A percentile compares a stretch with the other conserved stretches of the same genome.
phyloP scores from a whole-genome alignment of 805 yeast genomes.

The Yarrowia sp. region DNA sequence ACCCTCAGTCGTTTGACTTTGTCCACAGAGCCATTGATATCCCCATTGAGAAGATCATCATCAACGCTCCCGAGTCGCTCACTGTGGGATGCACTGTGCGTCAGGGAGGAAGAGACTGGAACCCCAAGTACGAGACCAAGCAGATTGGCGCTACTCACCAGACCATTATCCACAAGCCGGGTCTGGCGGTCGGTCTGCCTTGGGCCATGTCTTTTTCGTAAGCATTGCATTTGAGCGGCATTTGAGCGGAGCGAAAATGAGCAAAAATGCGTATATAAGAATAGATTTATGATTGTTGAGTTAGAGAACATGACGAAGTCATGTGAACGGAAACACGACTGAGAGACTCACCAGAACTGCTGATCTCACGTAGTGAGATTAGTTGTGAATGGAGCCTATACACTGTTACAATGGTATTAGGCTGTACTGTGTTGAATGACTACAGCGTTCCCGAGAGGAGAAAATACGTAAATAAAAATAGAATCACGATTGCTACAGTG shows the following conservation, averaged over 20 bases:
- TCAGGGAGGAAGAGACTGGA: conserved; percentile 25
- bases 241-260: background rate
- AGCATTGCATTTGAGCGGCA: too few relatives aligned
- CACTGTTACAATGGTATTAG: too few relatives aligned
- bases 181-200: conserved; percentile 19
- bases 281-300: background rate
- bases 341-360: too few relatives aligned
- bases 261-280: background rate
- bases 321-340: too few relatives aligned
- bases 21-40: conserved; percentile 15
- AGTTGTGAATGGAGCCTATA: too few relatives aligned
- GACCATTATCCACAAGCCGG: conserved; percentile 16
- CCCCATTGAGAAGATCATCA: conserved; percentile 42
- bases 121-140: conserved; percentile 10
- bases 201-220: conserved; percentile 16
- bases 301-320: too few relatives aligned
- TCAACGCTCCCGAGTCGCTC: conserved; percentile 15
- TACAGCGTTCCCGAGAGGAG: too few relatives aligned
- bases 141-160: conserved; percentile 14
- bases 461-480: too few relatives aligned
- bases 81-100: conserved; percentile 13
- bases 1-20: conserved; percentile 6
- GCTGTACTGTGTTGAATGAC: too few relatives aligned
- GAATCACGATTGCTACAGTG: too few relatives aligned
- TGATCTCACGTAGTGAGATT: too few relatives aligned